Evolutionary conservation across 768 basidiomycete species (phyloP).

Genomic region (Phylloporus arenicola): DNA sequence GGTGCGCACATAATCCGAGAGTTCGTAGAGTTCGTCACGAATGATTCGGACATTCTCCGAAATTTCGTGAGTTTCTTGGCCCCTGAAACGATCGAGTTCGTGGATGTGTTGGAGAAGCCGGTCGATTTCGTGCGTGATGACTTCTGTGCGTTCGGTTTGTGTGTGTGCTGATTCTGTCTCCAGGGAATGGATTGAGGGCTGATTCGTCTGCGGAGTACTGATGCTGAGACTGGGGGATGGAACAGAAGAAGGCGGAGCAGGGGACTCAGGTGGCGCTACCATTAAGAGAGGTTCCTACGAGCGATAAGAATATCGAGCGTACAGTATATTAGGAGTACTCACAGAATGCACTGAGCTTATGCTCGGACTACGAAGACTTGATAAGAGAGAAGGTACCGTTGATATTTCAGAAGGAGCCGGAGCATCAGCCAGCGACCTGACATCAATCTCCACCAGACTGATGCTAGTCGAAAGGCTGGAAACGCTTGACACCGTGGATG

Average conservation of each 20-base stretch:
- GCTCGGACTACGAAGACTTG: conserved; percentile 33
- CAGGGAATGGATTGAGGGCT: conserved; percentile 46
- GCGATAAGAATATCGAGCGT: conserved; percentile 1
- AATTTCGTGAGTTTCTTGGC: conserved; percentile 59
- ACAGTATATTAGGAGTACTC: conserved; percentile 18
- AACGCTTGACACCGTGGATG: conserved; percentile 34
- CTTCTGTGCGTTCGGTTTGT: conserved; percentile 36
- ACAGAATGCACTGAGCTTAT: conserved; percentile 30
- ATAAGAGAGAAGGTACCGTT: conserved; percentile 55
- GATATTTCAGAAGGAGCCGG: conserved; percentile 33
- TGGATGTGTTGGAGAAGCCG: conserved; percentile 50
- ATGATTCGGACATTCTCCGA: conserved; percentile 65
- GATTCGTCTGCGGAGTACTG: conserved; percentile 42
- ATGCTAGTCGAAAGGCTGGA: conserved; percentile 41
- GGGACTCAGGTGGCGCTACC: conserved; percentile 21
- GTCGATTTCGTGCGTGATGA: conserved; percentile 49
- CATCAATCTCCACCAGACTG: conserved; percentile 32
- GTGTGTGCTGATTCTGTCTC: conserved; percentile 39
- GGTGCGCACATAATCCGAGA: conserved; percentile 52
- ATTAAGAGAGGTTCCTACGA: conserved; percentile 30
- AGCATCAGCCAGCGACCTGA: conserved; percentile 14
- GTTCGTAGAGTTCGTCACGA: conserved; percentile 59
- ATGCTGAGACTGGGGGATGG: conserved; percentile 45
- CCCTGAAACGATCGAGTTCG: conserved; percentile 58
- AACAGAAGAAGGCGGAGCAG: conserved; percentile 36